phyloP scores from a whole-genome alignment of 495 filamentous ascomycete species.

The Trichoderma asperelloides region DNA sequence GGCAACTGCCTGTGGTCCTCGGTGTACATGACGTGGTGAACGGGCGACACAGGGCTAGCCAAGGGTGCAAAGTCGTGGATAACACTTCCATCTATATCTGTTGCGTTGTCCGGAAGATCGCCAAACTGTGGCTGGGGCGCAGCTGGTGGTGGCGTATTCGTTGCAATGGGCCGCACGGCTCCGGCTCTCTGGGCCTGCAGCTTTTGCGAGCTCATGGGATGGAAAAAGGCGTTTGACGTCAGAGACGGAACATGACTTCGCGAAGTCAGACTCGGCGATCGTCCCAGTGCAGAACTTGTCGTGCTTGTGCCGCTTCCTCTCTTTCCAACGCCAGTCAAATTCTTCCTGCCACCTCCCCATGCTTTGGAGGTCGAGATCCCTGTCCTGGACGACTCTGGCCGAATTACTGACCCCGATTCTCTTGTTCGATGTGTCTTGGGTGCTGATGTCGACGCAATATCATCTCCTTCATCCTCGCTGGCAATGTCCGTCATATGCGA shows the following conservation, averaged over 20 bases:
- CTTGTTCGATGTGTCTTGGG: not conserved
- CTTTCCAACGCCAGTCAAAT: conserved; percentile 18
- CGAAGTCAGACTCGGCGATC: conserved; percentile 24
- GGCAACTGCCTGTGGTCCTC: conserved; percentile 33
- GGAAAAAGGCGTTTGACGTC: conserved; percentile 84
- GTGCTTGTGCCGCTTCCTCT: conserved; percentile 52
- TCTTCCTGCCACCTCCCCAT: conserved; percentile 4
- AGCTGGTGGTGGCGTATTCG: conserved; percentile 23
- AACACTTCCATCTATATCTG: conserved; percentile 24
- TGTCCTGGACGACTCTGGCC: conserved; percentile 40
- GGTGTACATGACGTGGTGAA: conserved; percentile 32
- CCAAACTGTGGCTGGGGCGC: conserved; percentile 19
- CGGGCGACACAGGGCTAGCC: conserved; percentile 42
- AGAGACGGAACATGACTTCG: conserved; percentile 84
- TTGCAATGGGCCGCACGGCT: conserved; percentile 26
- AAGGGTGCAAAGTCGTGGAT: conserved; percentile 5
- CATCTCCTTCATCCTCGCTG: conserved; percentile 42
- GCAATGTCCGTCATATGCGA: conserved; percentile 77
- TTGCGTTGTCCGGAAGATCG: conserved; percentile 22
- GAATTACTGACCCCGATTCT: conserved; percentile 34
- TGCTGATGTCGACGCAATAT: conserved; percentile 12
- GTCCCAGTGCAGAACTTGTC: conserved; percentile 26
- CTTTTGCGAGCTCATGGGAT: conserved; percentile 92
- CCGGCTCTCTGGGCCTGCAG: conserved; percentile 80
- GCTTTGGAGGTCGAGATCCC: conserved; percentile 39